Base-by-base conservation (phyloP, 805 yeast genomes). In the Millerozyma acaciae region DNA sequence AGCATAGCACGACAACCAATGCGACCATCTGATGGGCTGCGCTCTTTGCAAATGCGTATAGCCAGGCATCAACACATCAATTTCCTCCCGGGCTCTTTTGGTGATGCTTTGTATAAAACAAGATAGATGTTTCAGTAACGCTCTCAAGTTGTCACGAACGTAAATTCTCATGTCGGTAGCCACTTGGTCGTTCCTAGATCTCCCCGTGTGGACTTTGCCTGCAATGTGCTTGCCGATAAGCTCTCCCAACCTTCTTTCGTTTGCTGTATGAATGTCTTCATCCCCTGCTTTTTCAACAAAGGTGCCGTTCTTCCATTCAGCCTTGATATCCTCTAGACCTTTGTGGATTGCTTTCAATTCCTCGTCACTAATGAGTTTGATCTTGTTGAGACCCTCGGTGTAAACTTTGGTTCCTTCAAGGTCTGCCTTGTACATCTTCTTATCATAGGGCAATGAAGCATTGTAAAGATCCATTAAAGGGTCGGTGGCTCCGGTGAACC, bases 1-100 rank as follows among this genome's bases (percentile, higher is more conserved):
- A 23, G 96, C 97, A 53, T 93, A 90, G 57, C 87, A 80, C 46
- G 90, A 78, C 45, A 93, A 70, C 96, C 97, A 90, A 59, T 93
- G 99, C 1, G 97, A 73, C 99, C 99, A 93, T 65, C 99, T 78
- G 53, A 93, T 93, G n/a, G 99, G 99, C 65, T 89, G 99, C 2
- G 97, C 97, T 59, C 96, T 84, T 71, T 93, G 98, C 57, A 93
- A 70, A 66, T 93, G 99, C 9, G 99, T 93, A 68, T 93, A 93
- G 27, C 99, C 99, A 8, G 99, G 99, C 97, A 93, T 93, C 54
- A 93, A 73, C 13, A 83, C 84, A 48, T 84, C 95, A 39, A 93
- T 84, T 64, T 93, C 99, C 21, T 71, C 57, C 51, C 77, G 81
- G 4, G 95, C 96, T 54, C 99, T 78, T 36, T 70, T 70, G 26